Evolutionary conservation across 2,329 filamentous ascomycete species (phyloP), one percentile per base, ranked within the genome.

Genomic region (Fusarium abutilonis): DNA sequence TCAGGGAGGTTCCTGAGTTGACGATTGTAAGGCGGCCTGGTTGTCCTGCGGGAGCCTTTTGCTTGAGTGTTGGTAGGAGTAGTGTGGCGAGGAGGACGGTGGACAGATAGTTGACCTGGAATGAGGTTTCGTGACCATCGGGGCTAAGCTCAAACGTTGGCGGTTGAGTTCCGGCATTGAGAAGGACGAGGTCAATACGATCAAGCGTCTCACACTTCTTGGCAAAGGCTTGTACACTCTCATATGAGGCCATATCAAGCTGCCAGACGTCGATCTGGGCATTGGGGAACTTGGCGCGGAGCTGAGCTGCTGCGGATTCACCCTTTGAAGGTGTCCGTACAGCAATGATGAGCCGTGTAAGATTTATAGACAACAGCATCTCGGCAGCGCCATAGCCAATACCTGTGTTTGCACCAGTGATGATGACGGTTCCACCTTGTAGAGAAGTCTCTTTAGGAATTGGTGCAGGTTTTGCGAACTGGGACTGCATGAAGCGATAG

Each of bases 321-420:
- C 82, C 83, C 43, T 77, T 81, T 5, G 69, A 56, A 0, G 58
- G 29, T 3, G 75, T 79, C 3, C 83, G 80, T 1, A 82, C 80
- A 6, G 76, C 80, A 4, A 84, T 69, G 52, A 85, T 77, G 9
- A 85, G 69, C 19, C 73, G 76, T 2, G 75, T 75, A 11, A 83
- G 70, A 1, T 71, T 69, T 9, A 78, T 61, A 0, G 67, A 60
- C 2, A 80, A 72, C 23, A 84, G 72, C 36, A 79, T 77, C 1
- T 70, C 67, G 13, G 76, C 72, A 1, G 77, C 70, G 55, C 80
- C 78, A n/a, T 80, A 73, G 1, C 83, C 83, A 0, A 86, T 71
- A 0, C 83, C 83, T 1, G 67, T 70, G 56, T 83, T 85, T 17
- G 76, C 71, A 1, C 83, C 83, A 0, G 82, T 83, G 13, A 85